Conservation (phyloP, 1,284 basidiomycete genomes). For the Ustilago loliicola region DNA sequence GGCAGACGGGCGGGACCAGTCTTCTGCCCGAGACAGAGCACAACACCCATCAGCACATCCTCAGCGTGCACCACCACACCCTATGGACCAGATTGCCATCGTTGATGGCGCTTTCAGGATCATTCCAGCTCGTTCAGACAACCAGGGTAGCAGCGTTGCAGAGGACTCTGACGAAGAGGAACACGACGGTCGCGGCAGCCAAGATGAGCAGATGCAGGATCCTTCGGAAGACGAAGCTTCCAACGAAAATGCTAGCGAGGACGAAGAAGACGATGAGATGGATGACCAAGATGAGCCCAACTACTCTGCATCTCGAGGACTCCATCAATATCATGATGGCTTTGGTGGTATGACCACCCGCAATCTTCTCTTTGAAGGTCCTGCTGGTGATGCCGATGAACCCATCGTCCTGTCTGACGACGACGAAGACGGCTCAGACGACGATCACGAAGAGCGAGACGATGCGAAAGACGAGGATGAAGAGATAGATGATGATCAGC, state of each 20-base stretch:
- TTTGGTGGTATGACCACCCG: constrained; percentile 19
- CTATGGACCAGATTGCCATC: constrained; percentile 43
- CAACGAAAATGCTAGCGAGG: constrained; percentile 17
- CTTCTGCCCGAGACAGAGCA: neutral
- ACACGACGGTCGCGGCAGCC: neutral
- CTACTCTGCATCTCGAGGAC: neutral
- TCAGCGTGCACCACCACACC: constrained; percentile 13
- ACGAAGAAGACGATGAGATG: constrained; percentile 16
- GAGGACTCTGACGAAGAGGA: constrained; percentile 1
- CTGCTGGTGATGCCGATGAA: constrained; percentile 41
- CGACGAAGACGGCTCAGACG: neutral
- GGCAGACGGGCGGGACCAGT: neutral
- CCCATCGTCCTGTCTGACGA: constrained; percentile 51
- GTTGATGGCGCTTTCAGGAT: constrained; percentile 38
- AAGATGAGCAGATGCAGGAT: constrained; percentile 9
- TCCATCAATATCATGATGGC: constrained; percentile 14
- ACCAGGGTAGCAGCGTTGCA: neutral
- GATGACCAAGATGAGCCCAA: constrained; percentile 10
- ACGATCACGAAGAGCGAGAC: constrained; percentile 9
- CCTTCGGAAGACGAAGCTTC: neutral
- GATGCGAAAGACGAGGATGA: constrained; percentile 3
- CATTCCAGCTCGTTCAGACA: constrained; percentile 21
- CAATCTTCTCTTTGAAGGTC: constrained; percentile 33
- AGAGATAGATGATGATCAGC: constrained; percentile 1
- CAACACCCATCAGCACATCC: neutral